A percentile compares a stretch with the other conserved stretches of the same genome.
Conservation (phyloP, 148 eudicot species). For the Rhododendron molle region DNA sequence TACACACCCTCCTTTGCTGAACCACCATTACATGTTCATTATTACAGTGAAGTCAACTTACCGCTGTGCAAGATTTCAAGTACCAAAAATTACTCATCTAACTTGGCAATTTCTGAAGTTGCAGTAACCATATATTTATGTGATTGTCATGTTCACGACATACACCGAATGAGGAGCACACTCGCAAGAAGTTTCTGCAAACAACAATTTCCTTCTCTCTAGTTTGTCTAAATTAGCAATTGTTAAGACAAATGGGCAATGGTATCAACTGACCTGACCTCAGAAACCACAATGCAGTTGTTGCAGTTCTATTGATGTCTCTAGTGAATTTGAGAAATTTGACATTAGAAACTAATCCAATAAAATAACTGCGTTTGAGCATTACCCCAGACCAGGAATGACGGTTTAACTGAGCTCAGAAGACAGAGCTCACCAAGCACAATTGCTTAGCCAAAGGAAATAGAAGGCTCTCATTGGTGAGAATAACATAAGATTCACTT, state of each 20-base stretch:
- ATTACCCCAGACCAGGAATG: not conserved
- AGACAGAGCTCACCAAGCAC: not conserved
- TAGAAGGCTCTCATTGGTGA: not conserved
- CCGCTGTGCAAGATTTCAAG: not conserved
- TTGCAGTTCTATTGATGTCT: not conserved
- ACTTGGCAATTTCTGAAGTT: not conserved
- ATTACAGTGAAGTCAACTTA: not conserved
- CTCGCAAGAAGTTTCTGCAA: not conserved
- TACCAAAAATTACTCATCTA: not conserved
- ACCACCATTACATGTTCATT: not conserved
- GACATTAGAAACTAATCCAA: conserved; percentile 1
- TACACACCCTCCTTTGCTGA: not conserved
- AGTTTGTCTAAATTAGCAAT: not conserved
- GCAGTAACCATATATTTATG: not conserved
- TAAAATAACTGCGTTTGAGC: not conserved
- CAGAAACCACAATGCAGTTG: not conserved
- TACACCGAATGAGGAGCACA: not conserved
- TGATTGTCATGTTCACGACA: not conserved
- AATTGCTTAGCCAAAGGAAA: not conserved
- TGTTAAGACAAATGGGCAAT: not conserved
- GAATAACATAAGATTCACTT: not conserved
- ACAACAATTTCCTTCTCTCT: not conserved
- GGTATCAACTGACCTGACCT: not conserved
- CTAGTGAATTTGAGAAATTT: not conserved
- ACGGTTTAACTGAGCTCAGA: not conserved